These are phyloP conservation scores for Alternaria sp. DNA, from an alignment of 2,329 filamentous ascomycete genomes.

Conservation along the genomic window DNA sequence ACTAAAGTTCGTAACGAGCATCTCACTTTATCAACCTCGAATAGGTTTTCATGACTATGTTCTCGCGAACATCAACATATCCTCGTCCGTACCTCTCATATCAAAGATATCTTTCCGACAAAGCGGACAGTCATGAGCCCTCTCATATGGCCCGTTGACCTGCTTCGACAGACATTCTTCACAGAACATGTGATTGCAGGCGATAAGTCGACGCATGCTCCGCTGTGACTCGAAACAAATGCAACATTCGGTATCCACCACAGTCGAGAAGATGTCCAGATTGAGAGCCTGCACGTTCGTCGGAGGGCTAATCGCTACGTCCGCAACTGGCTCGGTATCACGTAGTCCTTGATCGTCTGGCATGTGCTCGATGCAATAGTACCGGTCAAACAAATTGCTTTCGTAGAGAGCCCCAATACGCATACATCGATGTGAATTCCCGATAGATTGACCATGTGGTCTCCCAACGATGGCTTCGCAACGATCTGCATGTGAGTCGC, in stretches of 20 bases:
- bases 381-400: background rate
- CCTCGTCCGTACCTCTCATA: background rate
- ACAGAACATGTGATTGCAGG: slow-evolving; percentile 5
- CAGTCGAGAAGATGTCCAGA: background rate
- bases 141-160: background rate
- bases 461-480: background rate
- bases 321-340: background rate
- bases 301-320: background rate
- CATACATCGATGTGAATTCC: background rate
- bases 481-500: background rate
- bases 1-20: too few species aligned
- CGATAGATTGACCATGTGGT: background rate
- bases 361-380: background rate
- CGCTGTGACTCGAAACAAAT: slow-evolving; percentile 1
- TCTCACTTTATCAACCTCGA: too few species aligned
- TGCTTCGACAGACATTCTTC: background rate
- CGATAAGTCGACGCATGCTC: slow-evolving; percentile 3
- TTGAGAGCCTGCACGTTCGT: background rate
- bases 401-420: background rate
- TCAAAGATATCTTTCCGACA: background rate
- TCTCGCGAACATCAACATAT: too few species aligned
- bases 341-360: background rate
- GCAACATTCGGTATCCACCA: slow-evolving; percentile 3
- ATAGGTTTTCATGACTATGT: too few species aligned
- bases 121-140: background rate